Percentiles rank a stretch among this genome's conserved stretches.
phyloP scores from a whole-genome alignment of 352 stramenopile genomes.

The Phytophthora foliorum region DNA sequence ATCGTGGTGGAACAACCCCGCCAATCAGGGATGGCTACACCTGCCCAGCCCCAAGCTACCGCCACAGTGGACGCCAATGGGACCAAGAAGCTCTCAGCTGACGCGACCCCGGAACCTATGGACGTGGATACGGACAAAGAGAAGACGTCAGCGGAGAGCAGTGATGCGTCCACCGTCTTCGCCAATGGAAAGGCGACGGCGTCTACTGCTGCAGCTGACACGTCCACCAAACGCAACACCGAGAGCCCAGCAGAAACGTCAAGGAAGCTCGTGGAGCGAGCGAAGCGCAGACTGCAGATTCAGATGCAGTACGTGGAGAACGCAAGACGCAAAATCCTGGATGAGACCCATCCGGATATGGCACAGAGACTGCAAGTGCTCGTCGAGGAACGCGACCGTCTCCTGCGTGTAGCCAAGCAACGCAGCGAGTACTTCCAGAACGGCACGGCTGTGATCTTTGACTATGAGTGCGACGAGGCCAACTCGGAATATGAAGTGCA shows the following conservation, averaged over 20 bases:
- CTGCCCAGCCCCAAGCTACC: constrained; percentile 16
- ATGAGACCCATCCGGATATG: constrained; percentile 81
- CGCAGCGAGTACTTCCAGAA: constrained; percentile 66
- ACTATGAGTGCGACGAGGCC: constrained; percentile 85
- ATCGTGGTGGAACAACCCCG: constrained; percentile 36
- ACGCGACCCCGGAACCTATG: constrained; percentile 18
- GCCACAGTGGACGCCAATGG: constrained; percentile 9
- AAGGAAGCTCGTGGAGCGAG: constrained; percentile 42
- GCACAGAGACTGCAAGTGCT: constrained; percentile 51
- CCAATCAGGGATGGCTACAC: constrained; percentile 40
- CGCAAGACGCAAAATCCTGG: constrained; percentile 62
- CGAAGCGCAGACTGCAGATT: constrained; percentile 57
- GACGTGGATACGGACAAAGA: constrained; percentile 27
- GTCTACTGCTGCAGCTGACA: constrained; percentile 2
- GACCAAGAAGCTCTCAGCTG: constrained; percentile 16
- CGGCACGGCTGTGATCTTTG: constrained; percentile 75
- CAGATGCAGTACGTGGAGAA: constrained; percentile 83
- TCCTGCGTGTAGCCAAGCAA: constrained; percentile 53
- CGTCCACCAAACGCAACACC: constrained; percentile 10
- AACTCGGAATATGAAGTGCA: constrained; percentile 79
- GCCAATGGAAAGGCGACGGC: constrained; percentile 28
- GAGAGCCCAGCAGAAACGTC: constrained; percentile 40
- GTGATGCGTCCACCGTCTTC: neutral
- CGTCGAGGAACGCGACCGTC: constrained; percentile 53
- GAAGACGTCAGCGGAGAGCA: constrained; percentile 5